phyloP scores from a whole-genome alignment of 2,329 filamentous ascomycete species.

The Trichoderma endophyticum region DNA sequence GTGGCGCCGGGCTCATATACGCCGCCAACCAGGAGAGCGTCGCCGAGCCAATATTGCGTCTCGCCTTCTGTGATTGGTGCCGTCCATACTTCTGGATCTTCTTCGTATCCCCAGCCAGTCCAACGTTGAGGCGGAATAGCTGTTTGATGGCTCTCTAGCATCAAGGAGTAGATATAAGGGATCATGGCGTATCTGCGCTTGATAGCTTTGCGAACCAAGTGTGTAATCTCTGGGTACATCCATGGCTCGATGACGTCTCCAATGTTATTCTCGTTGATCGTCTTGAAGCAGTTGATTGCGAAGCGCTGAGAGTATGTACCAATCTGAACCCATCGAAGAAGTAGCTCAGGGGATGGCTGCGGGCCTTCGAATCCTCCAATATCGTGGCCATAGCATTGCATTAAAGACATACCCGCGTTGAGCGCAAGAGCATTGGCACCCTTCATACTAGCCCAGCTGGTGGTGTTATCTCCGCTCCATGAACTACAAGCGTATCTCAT shows the following conservation, averaged over 20 bases:
- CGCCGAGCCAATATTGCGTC: slow-evolving; percentile 71
- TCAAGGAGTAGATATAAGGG: slow-evolving; percentile 67
- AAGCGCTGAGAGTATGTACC: slow-evolving; percentile 68
- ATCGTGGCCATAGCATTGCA: slow-evolving; percentile 70
- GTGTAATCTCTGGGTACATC: slow-evolving; percentile 69
- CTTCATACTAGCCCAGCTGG: slow-evolving; percentile 70
- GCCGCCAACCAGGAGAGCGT: slow-evolving; percentile 62
- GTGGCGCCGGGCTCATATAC: slow-evolving; percentile 60
- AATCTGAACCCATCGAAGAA: slow-evolving; percentile 71
- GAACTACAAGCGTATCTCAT: slow-evolving; percentile 68
- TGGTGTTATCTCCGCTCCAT: slow-evolving; percentile 74
- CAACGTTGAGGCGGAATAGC: slow-evolving; percentile 66
- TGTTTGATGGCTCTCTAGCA: slow-evolving; percentile 57
- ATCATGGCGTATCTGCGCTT: slow-evolving; percentile 69
- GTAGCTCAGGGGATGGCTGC: slow-evolving; percentile 66
- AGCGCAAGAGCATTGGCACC: slow-evolving; percentile 67
- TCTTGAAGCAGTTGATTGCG: slow-evolving; percentile 78
- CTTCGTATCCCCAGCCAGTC: slow-evolving; percentile 71
- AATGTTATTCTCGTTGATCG: slow-evolving; percentile 60
- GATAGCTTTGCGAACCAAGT: slow-evolving; percentile 61
- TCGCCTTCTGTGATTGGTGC: slow-evolving; percentile 59
- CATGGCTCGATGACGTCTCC: slow-evolving; percentile 75
- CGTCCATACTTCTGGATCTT: slow-evolving; percentile 64
- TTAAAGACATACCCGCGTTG: slow-evolving; percentile 63
- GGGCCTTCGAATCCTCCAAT: slow-evolving; percentile 75